A percentile compares a stretch with the other conserved stretches of the same genome.
Conservation (phyloP, 1,284 basidiomycete species). For the Golubevia pallescens region DNA sequence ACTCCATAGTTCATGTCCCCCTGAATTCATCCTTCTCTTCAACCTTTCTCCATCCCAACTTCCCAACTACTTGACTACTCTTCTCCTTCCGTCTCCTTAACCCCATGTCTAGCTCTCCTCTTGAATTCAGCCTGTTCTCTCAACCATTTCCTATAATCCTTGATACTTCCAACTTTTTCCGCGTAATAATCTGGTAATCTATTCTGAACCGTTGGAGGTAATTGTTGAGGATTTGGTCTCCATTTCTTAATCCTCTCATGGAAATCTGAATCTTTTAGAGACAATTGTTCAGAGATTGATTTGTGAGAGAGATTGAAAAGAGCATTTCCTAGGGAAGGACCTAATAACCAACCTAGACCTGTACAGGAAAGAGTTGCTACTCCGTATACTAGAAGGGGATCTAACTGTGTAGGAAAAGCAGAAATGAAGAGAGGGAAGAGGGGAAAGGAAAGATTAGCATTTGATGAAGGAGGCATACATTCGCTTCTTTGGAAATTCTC, state of each 20-base stretch:
- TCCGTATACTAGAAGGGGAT: slow-evolving; percentile 50
- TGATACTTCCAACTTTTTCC: slow-evolving; percentile 55
- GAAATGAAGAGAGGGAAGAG: too few relatives aligned
- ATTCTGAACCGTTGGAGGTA: slow-evolving; percentile 49
- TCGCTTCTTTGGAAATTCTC: too few relatives aligned
- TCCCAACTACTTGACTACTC: too few relatives aligned
- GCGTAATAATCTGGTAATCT: slow-evolving; percentile 55
- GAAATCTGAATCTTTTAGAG: slow-evolving; percentile 50
- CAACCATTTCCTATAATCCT: slow-evolving; percentile 59
- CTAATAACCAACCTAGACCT: slow-evolving; percentile 52
- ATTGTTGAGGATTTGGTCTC: slow-evolving; percentile 43
- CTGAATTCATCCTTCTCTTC: too few relatives aligned
- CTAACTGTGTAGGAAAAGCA: slow-evolving; percentile 3
- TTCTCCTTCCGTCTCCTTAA: not conserved
- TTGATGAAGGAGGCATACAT: too few relatives aligned
- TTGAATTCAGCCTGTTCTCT: slow-evolving; percentile 30
- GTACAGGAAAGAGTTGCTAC: slow-evolving; percentile 46
- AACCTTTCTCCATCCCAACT: too few relatives aligned
- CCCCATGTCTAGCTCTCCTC: too few relatives aligned
- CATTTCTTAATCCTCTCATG: slow-evolving; percentile 46
- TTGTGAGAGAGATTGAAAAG: slow-evolving; percentile 47
- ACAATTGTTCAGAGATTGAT: slow-evolving; percentile 35
- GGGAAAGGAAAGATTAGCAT: too few relatives aligned
- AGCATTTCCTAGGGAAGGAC: slow-evolving; percentile 40
- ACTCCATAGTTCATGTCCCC: too few relatives aligned